These are phyloP conservation scores for Ceratobasidium sp. DNA, from an alignment of 1,284 basidiomycete genomes.

Conservation along the genomic window DNA sequence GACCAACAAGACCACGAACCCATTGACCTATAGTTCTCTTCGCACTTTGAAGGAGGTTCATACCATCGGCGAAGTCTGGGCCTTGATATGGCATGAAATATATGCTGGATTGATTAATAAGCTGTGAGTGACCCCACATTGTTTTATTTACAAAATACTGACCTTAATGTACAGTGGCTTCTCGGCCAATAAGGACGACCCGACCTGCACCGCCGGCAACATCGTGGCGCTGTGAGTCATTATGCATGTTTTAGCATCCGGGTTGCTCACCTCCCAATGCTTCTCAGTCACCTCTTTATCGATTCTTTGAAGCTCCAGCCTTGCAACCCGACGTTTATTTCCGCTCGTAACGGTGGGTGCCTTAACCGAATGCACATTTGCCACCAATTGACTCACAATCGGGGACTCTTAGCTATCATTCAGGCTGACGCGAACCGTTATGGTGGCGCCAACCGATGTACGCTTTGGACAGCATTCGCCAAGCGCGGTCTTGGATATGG, in stretches of 20 bases:
- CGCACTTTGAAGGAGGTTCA: constrained; percentile 38
- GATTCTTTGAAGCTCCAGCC: constrained; percentile 46
- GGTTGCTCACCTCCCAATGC: background rate
- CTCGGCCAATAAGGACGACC: constrained; percentile 30
- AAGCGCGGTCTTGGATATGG: constrained; percentile 30
- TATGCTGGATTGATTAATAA: constrained; percentile 31
- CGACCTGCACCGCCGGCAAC: constrained; percentile 39
- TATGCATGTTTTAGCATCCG: background rate
- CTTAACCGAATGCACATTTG: no score
- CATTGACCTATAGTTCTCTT: constrained; percentile 40
- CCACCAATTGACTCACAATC: background rate
- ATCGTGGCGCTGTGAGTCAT: constrained; percentile 25
- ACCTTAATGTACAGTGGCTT: constrained; percentile 36
- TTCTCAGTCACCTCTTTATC: constrained; percentile 34
- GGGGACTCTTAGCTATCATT: constrained; percentile 37
- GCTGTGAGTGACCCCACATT: constrained; percentile 12
- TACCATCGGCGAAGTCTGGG: constrained; percentile 48
- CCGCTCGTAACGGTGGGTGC: constrained; percentile 45
- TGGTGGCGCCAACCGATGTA: constrained; percentile 48
- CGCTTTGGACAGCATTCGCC: constrained; percentile 48
- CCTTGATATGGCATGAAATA: constrained; percentile 46
- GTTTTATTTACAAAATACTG: no score
- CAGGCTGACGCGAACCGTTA: constrained; percentile 49
- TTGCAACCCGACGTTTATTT: constrained; percentile 45
- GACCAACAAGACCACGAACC: constrained; percentile 45